Evolutionary conservation across 2,329 filamentous ascomycete genomes (phyloP).

Genomic region (Talaromyces rugulosus): DNA sequence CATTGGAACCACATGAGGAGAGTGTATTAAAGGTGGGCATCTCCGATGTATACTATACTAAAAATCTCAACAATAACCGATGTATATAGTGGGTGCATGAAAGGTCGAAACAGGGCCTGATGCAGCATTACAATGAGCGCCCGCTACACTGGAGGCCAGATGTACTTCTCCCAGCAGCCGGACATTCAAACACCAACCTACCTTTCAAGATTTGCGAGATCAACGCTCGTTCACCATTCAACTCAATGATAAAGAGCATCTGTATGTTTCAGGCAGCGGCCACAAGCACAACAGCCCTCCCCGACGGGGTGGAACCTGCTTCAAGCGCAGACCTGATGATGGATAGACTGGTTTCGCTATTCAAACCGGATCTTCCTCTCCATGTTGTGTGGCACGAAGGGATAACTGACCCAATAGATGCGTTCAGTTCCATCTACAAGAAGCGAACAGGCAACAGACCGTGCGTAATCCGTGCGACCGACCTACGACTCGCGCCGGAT

Average conservation of each 20-base stretch:
- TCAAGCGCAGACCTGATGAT: slow-evolving; percentile 11
- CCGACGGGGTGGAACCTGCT: background rate
- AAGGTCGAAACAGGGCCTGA: background rate
- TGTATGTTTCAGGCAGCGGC: background rate
- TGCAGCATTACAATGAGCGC: background rate
- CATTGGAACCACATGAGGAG: slow-evolving; percentile 22
- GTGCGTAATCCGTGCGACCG: slow-evolving; percentile 30
- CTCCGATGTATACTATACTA: slow-evolving; percentile 46
- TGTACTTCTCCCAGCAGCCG: background rate
- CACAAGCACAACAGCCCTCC: background rate
- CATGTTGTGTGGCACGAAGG: slow-evolving; percentile 39
- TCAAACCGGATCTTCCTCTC: slow-evolving; percentile 25
- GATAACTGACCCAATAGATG: slow-evolving; percentile 27
- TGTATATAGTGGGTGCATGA: slow-evolving; percentile 40
- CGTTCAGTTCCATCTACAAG: background rate
- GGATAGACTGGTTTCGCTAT: slow-evolving; percentile 27
- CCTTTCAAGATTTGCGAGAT: slow-evolving; percentile 19
- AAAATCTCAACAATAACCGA: slow-evolving; percentile 56
- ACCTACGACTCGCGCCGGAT: slow-evolving; percentile 31
- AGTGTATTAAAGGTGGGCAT: slow-evolving; percentile 14
- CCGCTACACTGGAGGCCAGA: background rate
- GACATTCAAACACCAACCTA: background rate
- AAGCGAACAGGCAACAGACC: slow-evolving; percentile 26
- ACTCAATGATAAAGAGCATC: slow-evolving; percentile 6
- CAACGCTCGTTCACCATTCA: slow-evolving; percentile 20